These are phyloP conservation scores for Pelargonium citronellum DNA, from an alignment of 441 rosid species.

Conservation along the genomic window DNA sequence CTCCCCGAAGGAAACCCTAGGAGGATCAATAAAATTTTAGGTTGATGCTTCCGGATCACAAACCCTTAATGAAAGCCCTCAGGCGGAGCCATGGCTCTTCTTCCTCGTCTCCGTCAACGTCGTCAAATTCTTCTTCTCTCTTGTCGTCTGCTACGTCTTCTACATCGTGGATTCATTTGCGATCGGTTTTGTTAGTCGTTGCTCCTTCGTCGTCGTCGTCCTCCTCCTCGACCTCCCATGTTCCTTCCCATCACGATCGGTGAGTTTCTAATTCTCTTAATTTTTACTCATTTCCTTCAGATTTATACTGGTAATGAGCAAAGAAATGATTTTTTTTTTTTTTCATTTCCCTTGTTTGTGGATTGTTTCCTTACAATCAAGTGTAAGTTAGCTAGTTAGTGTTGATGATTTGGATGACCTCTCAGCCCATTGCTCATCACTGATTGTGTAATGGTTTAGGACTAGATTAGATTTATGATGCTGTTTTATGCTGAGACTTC, in stretches of 20 bases:
- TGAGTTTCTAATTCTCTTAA: conserved; percentile 33
- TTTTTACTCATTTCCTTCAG: conserved; percentile 6
- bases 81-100: conserved; percentile 81
- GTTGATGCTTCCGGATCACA: not conserved
- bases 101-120: conserved; percentile 23
- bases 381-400: no score
- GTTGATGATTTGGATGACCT: not conserved
- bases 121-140: conserved; percentile 49
- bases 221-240: conserved; percentile 57
- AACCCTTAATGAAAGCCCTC: conserved; percentile 65
- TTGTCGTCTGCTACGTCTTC: conserved; percentile 40
- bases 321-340: not conserved
- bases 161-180: conserved; percentile 82
- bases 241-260: conserved; percentile 47
- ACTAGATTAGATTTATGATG: not conserved
- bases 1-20: not conserved
- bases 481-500: not conserved
- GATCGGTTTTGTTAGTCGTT: conserved; percentile 78
- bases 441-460: not conserved
- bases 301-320: not conserved
- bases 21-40: not conserved
- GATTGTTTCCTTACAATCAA: no score
- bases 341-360: not conserved
- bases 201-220: conserved; percentile 58
- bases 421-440: not conserved